phyloP scores from a whole-genome alignment of 257 asterid species.

The Solanum boliviense region DNA sequence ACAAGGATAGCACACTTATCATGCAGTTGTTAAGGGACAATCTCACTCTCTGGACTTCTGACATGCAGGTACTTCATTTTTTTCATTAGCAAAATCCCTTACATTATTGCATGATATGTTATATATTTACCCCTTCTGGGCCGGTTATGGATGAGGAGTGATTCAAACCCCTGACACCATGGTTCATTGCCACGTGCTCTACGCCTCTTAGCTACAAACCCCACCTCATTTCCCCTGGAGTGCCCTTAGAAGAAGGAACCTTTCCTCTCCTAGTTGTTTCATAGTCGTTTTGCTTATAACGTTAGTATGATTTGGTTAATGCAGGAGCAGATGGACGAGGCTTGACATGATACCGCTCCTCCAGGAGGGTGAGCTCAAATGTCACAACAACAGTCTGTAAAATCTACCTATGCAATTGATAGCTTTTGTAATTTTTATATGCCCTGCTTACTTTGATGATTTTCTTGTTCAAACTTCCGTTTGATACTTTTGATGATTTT shows the following conservation, averaged over 20 bases:
- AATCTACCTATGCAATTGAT: conserved; percentile 23
- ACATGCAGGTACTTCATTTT: conserved; percentile 37
- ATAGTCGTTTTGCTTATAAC: not conserved
- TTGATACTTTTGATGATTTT: not conserved
- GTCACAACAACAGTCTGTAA: conserved; percentile 24
- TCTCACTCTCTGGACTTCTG: conserved; percentile 68
- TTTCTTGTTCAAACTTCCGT: not conserved
- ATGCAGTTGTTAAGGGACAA: conserved; percentile 72
- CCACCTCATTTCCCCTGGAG: not conserved
- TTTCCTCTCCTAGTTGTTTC: not conserved
- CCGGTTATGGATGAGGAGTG: not conserved
- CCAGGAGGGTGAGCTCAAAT: conserved; percentile 46
- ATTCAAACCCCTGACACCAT: not conserved
- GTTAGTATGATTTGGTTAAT: not conserved
- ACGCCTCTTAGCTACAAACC: not conserved
- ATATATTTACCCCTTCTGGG: not conserved
- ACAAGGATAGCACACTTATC: conserved; percentile 66
- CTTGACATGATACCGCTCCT: conserved; percentile 22
- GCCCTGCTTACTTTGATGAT: conserved; percentile 6
- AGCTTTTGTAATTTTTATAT: conserved; percentile 9
- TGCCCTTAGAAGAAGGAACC: not conserved
- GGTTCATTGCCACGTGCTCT: not conserved
- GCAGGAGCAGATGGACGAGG: conserved; percentile 55
- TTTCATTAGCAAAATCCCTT: not conserved
- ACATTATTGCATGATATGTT: not conserved